A percentile compares a stretch with the other conserved stretches of the same genome.
phyloP scores from a whole-genome alignment of 768 basidiomycete species.

The Trametes sanguinea region DNA sequence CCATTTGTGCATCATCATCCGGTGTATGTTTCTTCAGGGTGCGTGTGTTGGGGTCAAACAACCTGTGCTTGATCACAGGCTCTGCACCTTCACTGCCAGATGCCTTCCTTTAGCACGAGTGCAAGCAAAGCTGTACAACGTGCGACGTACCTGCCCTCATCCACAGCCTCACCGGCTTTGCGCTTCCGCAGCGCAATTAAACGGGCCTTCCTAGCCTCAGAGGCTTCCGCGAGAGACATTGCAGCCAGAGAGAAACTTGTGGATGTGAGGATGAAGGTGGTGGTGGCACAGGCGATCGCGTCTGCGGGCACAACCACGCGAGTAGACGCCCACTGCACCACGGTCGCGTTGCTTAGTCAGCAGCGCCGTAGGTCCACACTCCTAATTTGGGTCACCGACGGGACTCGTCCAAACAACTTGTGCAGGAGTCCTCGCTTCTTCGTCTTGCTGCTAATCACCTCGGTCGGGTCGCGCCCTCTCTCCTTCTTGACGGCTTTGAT shows the following conservation, averaged over 20 bases:
- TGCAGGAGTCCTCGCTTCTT: neutral
- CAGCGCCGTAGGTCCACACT: conserved; percentile 10
- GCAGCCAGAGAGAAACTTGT: conserved; percentile 1
- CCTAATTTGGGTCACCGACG: neutral
- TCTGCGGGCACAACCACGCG: conserved; percentile 8
- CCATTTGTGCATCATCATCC: conserved; percentile 54
- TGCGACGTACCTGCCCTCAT: conserved; percentile 43
- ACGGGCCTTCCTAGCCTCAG: conserved; percentile 81
- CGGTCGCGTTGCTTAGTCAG: conserved; percentile 22
- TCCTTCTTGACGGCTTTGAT: too few species aligned
- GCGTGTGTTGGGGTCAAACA: conserved; percentile 89
- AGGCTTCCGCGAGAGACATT: conserved; percentile 74
- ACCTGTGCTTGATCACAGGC: conserved; percentile 67
- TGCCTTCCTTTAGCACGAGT: neutral
- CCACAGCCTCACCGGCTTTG: conserved; percentile 58
- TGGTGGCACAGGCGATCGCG: conserved; percentile 2
- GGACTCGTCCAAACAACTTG: neutral
- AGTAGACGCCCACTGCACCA: neutral
- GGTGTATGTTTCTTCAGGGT: conserved; percentile 67
- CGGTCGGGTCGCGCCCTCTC: too few species aligned
- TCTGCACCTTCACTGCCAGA: conserved; percentile 31
- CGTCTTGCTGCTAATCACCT: neutral
- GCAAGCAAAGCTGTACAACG: neutral
- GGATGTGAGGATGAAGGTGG: neutral
- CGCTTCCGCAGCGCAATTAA: conserved; percentile 73